Evolutionary conservation across 768 basidiomycete species (phyloP).

Genomic region (Solioccasus polychromus): DNA sequence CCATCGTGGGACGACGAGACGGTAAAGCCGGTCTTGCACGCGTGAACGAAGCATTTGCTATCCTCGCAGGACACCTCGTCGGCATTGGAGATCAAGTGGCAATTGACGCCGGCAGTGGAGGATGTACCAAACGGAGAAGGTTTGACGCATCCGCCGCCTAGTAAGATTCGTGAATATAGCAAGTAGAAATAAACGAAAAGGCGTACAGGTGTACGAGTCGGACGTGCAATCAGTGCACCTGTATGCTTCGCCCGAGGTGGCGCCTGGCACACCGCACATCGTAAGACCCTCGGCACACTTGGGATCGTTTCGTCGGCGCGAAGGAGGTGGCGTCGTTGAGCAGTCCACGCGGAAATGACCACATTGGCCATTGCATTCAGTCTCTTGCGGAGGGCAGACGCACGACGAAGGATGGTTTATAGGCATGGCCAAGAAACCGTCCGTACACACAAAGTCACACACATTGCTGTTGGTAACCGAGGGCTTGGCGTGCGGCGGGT

Average conservation of each 20-base stretch:
- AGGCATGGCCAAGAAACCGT: conserved; percentile 27
- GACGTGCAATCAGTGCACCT: conserved; percentile 30
- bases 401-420: conserved; percentile 21
- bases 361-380: conserved; percentile 33
- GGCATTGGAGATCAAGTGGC: conserved; percentile 30
- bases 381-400: conserved; percentile 23
- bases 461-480: conserved; percentile 14
- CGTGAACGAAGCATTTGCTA: conserved; percentile 26
- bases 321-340: conserved; percentile 9
- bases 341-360: conserved; percentile 24
- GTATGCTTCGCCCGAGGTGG: conserved; percentile 19
- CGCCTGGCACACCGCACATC: conserved; percentile 25
- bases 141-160: conserved; percentile 37
- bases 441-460: conserved; percentile 31
- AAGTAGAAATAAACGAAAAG: background rate
- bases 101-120: conserved; percentile 28
- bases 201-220: conserved; percentile 33
- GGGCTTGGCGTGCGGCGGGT: conserved; percentile 29
- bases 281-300: conserved; percentile 22
- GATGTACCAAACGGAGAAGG: conserved; percentile 18
- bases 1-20: conserved; percentile 4
- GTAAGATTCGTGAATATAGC: background rate
- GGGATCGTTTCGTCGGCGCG: conserved; percentile 16
- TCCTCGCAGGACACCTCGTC: conserved; percentile 27
- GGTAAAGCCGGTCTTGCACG: conserved; percentile 24